Evolutionary conservation across 306 rosid genomes (phyloP).

Genomic region (Trifolium pratense): DNA sequence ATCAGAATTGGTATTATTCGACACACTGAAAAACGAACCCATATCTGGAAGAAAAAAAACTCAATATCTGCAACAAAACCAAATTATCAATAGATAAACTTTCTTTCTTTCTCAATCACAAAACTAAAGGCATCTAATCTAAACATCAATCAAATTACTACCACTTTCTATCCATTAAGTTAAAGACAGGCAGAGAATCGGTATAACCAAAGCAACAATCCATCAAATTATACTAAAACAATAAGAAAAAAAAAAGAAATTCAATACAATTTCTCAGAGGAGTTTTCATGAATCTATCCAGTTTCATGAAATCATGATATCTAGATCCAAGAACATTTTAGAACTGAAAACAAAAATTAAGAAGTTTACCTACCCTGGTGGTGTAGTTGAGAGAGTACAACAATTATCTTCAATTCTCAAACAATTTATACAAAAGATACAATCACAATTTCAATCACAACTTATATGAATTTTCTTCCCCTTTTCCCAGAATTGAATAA

Average conservation of each 20-base stretch:
- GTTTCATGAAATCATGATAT: slow-evolving; percentile 19
- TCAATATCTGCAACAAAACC: slow-evolving; percentile 41
- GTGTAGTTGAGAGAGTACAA: background rate
- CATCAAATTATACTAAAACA: background rate
- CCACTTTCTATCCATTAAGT: slow-evolving; percentile 21
- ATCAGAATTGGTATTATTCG: slow-evolving; percentile 44
- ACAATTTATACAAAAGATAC: no score
- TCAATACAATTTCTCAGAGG: slow-evolving; percentile 19
- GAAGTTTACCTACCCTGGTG: slow-evolving; percentile 6
- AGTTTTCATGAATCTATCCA: background rate
- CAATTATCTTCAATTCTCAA: background rate
- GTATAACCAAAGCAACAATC: slow-evolving; percentile 19
- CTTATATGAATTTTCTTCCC: background rate
- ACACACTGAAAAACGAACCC: slow-evolving; percentile 78
- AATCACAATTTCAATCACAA: background rate
- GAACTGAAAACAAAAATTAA: background rate
- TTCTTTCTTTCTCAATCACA: background rate
- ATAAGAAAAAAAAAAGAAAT: slow-evolving; percentile 5
- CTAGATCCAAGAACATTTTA: slow-evolving; percentile 27
- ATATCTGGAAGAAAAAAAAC: slow-evolving; percentile 50
- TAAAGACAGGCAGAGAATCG: slow-evolving; percentile 3
- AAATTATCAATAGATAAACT: slow-evolving; percentile 24
- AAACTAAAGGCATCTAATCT: slow-evolving; percentile 11
- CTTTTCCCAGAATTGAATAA: slow-evolving; percentile 9
- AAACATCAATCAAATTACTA: slow-evolving; percentile 33